A percentile compares a stretch with the other conserved stretches of the same genome.
Evolutionary conservation across 495 filamentous ascomycete species (phyloP).

Genomic region (Penicillium arizonense): DNA sequence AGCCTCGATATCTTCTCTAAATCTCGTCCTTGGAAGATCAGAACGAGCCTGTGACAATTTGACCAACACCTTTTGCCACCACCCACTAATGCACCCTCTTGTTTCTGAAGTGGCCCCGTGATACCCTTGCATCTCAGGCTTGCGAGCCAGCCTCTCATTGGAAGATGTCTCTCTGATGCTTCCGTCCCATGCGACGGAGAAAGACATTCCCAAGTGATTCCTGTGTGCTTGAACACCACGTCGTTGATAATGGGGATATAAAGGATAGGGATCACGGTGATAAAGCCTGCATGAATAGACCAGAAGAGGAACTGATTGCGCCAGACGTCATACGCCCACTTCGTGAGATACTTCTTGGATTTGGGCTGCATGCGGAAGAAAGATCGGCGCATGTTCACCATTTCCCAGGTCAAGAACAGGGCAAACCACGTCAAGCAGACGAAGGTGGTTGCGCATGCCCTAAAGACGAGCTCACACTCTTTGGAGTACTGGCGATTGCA

Average conservation of each 20-base stretch:
- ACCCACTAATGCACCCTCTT: no score
- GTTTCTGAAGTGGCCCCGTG: no score
- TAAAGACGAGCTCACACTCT: conserved; percentile 58
- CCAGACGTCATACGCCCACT: conserved; percentile 59
- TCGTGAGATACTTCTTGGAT: conserved; percentile 44
- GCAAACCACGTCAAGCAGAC: conserved; percentile 64
- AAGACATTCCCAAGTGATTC: conserved; percentile 65
- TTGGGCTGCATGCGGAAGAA: conserved; percentile 63
- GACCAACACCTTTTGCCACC: no score
- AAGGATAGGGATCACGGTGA: conserved; percentile 65
- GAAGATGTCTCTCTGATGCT: no score
- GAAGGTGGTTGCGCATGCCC: conserved; percentile 62
- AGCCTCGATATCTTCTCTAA: no score
- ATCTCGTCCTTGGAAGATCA: no score
- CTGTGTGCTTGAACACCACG: conserved; percentile 62
- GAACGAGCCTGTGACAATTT: no score
- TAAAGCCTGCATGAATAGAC: conserved; percentile 59
- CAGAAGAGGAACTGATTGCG: conserved; percentile 68
- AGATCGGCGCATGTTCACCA: conserved; percentile 59
- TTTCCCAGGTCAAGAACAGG: conserved; percentile 65
- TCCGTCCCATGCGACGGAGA: conserved; percentile 21
- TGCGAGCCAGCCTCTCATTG: no score
- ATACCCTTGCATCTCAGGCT: no score
- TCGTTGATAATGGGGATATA: conserved; percentile 66
- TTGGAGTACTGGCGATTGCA: conserved; percentile 54